Percentiles rank a stretch among this genome's conserved stretches.
phyloP scores from a whole-genome alignment of 768 basidiomycete genomes.

The Termitomyces sp. region DNA sequence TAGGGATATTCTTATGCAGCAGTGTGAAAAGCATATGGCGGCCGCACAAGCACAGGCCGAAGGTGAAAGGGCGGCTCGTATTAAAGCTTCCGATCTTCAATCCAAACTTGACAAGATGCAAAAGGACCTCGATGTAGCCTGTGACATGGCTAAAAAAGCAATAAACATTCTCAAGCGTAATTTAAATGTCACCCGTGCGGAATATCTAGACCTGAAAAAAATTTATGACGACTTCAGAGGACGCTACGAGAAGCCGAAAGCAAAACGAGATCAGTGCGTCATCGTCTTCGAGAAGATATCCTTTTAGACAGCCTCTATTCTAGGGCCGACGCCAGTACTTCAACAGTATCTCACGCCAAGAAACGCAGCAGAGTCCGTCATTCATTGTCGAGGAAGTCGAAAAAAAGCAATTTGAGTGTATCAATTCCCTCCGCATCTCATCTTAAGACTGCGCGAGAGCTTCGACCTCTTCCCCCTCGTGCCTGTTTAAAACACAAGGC shows the following conservation, averaged over 20 bases:
- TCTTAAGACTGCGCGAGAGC: background rate
- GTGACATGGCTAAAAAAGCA: background rate
- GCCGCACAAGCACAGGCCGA: constrained; percentile 22
- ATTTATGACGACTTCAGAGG: constrained; percentile 18
- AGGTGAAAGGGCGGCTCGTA: constrained; percentile 23
- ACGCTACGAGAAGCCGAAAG: background rate
- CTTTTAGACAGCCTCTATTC: background rate
- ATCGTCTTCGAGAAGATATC: background rate
- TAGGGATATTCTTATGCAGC: constrained; percentile 36
- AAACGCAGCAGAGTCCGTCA: background rate
- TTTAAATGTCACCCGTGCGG: background rate
- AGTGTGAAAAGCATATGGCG: constrained; percentile 35
- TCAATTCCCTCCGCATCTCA: background rate
- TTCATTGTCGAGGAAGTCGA: background rate
- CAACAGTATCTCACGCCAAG: background rate
- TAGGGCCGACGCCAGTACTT: background rate
- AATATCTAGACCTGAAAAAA: constrained; percentile 1
- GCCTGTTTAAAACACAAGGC: background rate
- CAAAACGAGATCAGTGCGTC: constrained; percentile 1
- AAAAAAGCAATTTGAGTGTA: background rate
- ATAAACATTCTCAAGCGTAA: background rate
- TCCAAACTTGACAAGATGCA: background rate
- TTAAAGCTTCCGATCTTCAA: constrained; percentile 10
- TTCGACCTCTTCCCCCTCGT: background rate
- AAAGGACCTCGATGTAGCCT: background rate